phyloP scores from a whole-genome alignment of 192 early-diverging fungal species.

The Umbelopsis isabellina region DNA sequence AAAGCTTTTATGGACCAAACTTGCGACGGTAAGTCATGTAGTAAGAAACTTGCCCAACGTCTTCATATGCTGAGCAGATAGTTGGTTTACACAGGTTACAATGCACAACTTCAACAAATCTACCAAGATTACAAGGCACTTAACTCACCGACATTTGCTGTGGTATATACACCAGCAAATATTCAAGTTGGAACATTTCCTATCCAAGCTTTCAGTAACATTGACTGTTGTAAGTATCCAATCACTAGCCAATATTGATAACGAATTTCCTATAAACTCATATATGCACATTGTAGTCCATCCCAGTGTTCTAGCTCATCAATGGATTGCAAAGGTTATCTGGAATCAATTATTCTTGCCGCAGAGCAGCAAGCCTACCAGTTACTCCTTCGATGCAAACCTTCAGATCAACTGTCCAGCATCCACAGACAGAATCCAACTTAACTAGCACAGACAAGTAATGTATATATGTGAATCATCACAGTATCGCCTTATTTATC shows the following conservation, averaged over 20 bases:
- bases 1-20: conserved; percentile 26
- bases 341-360: conserved; percentile 30
- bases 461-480: too few species aligned
- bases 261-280: too few species aligned
- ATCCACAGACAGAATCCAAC: conserved; percentile 10
- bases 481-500: too few species aligned
- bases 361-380: not conserved
- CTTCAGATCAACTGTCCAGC: conserved; percentile 23
- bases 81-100: conserved; percentile 10
- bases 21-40: conserved; percentile 11
- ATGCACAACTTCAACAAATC: conserved; percentile 20
- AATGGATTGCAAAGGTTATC: conserved; percentile 31
- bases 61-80: not conserved
- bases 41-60: not conserved
- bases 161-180: conserved; percentile 19
- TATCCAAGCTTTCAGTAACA: conserved; percentile 24
- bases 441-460: too few species aligned
- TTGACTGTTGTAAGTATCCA: conserved; percentile 18
- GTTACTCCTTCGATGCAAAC: conserved; percentile 11
- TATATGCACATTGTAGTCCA: not conserved
- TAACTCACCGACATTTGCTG: conserved; percentile 18
- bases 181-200: conserved; percentile 23
- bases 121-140: conserved; percentile 25
- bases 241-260: too few species aligned
- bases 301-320: conserved; percentile 26